Percentiles rank a stretch among this genome's conserved stretches.
phyloP scores from a whole-genome alignment of 2,329 filamentous ascomycete species.

The Cercospora berteroae region DNA sequence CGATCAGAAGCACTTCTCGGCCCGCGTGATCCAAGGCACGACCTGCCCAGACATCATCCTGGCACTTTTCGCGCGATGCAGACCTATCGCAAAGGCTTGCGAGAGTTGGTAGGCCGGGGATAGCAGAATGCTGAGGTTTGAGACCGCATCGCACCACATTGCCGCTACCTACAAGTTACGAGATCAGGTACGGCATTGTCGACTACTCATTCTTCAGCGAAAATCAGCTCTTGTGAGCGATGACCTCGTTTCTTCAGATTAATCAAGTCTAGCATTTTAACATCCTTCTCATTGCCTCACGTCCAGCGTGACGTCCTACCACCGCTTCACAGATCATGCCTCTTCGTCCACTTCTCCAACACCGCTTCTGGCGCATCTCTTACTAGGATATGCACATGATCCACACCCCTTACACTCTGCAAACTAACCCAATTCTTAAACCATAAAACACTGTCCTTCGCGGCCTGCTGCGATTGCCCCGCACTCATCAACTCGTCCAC shows the following conservation, averaged over 20 bases:
- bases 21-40: neutral
- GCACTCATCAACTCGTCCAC: slow-evolving; percentile 39
- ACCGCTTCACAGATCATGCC: slow-evolving; percentile 26
- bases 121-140: neutral
- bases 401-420: slow-evolving; percentile 59
- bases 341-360: slow-evolving; percentile 33
- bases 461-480: neutral
- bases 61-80: neutral
- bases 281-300: neutral
- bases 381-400: slow-evolving; percentile 58
- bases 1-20: neutral
- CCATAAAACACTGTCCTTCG: slow-evolving; percentile 55
- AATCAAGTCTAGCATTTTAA: neutral
- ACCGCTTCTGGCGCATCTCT: slow-evolving; percentile 45
- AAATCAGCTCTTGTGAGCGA: too few relatives aligned
- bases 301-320: neutral
- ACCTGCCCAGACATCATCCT: neutral
- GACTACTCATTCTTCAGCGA: too few relatives aligned
- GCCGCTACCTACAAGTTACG: neutral
- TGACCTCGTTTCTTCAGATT: too few relatives aligned
- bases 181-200: neutral
- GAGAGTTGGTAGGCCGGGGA: neutral
- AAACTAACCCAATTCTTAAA: slow-evolving; percentile 64
- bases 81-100: neutral
- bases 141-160: neutral